A percentile compares a stretch with the other conserved stretches of the same genome.
These are phyloP conservation scores for Melampsora larici-populina DNA, from an alignment of 1,284 basidiomycete genomes.

Conservation along the genomic window DNA sequence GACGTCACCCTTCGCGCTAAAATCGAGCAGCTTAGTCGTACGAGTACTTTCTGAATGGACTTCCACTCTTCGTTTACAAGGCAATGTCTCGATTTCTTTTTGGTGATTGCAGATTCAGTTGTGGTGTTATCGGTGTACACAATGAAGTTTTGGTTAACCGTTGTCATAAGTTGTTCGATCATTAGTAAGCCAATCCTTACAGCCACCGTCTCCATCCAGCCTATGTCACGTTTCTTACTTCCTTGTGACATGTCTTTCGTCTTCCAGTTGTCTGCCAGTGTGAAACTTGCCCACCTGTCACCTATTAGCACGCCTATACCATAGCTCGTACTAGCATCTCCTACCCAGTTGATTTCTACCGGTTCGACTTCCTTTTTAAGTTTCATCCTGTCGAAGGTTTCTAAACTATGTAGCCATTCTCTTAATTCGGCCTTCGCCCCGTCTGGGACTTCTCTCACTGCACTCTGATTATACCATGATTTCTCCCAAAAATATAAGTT, in stretches of 20 bases:
- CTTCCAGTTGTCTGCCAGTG: not conserved
- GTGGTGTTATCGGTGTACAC: too few relatives aligned
- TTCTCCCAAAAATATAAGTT: not conserved
- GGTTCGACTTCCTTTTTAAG: not conserved
- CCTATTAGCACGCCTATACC: not conserved
- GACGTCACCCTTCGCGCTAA: not conserved
- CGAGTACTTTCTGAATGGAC: not conserved
- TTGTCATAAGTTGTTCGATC: not conserved
- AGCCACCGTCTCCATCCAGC: constrained; percentile 11
- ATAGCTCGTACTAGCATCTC: not conserved
- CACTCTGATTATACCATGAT: too few relatives aligned
- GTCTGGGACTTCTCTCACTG: not conserved
- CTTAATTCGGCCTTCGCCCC: not conserved
- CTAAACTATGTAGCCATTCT: not conserved
- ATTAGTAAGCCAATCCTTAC: not conserved
- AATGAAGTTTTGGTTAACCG: too few relatives aligned
- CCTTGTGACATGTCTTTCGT: not conserved
- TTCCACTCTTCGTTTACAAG: constrained; percentile 16
- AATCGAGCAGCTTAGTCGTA: not conserved
- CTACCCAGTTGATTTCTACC: not conserved
- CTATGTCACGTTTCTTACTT: not conserved
- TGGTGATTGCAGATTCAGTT: not conserved
- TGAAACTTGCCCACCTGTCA: not conserved
- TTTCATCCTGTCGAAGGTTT: not conserved
- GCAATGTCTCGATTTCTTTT: not conserved